phyloP scores from a whole-genome alignment of 306 rosid genomes.

The Pterocarpus santalinus region DNA sequence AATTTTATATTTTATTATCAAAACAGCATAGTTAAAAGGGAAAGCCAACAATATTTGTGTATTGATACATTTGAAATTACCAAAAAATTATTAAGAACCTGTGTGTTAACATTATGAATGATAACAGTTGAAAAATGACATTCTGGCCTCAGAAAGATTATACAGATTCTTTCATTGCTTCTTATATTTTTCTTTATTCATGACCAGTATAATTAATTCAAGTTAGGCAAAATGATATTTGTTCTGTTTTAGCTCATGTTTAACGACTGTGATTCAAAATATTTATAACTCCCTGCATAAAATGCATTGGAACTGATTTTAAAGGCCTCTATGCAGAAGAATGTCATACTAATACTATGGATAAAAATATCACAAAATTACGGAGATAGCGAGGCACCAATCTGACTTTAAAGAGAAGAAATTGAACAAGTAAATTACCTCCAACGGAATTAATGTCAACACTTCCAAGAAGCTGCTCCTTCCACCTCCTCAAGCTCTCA shows the following conservation, averaged over 20 bases:
- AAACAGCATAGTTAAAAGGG: not conserved
- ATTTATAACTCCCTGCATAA: not conserved
- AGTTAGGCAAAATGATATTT: not conserved
- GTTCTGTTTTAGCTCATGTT: constrained; percentile 21
- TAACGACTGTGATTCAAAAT: constrained; percentile 6
- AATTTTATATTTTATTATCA: constrained; percentile 16
- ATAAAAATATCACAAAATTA: constrained; percentile 16
- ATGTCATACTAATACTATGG: not conserved
- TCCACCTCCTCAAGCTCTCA: constrained; percentile 96
- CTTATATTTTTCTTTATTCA: not conserved
- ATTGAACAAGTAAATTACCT: constrained; percentile 58
- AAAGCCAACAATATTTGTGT: not conserved
- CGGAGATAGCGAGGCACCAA: not conserved
- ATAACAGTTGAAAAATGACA: constrained; percentile 26
- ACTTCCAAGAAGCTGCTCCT: constrained; percentile 97
- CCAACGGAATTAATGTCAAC: constrained; percentile 86
- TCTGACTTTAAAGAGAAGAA: not conserved
- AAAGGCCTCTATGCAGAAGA: not conserved
- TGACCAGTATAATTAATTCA: constrained; percentile 28
- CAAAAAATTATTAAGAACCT: constrained; percentile 6
- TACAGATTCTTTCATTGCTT: not conserved
- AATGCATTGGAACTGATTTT: constrained; percentile 18
- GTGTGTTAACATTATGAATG: constrained; percentile 6
- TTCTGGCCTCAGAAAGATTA: constrained; percentile 1
- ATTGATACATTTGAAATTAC: constrained; percentile 27